phyloP scores from a whole-genome alignment of 805 yeast species.

The Candida glaebosa region DNA sequence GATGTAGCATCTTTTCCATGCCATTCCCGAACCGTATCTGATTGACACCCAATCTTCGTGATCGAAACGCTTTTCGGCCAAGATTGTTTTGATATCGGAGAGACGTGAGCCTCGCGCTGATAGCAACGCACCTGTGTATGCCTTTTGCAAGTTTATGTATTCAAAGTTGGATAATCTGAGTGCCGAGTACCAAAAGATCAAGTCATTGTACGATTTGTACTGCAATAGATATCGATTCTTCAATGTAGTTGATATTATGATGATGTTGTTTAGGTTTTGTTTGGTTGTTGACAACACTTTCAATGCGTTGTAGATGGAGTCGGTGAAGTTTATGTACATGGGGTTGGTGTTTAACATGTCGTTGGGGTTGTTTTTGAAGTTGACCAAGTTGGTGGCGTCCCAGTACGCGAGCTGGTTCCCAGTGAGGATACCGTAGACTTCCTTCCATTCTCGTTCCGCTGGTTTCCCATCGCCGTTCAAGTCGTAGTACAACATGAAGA shows the following conservation, averaged over 20 bases:
- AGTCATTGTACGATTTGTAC: slow-evolving; percentile 60
- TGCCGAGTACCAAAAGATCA: slow-evolving; percentile 78
- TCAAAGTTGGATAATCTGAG: slow-evolving; percentile 79
- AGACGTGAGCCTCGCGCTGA: slow-evolving; percentile 87
- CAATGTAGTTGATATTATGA: slow-evolving; percentile 88
- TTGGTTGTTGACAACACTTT: slow-evolving; percentile 62
- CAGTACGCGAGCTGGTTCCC: slow-evolving; percentile 93
- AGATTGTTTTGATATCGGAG: slow-evolving; percentile 79
- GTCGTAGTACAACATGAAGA: slow-evolving; percentile 69
- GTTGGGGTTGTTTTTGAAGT: slow-evolving; percentile 49
- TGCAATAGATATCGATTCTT: slow-evolving; percentile 85
- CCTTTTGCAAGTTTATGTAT: slow-evolving; percentile 81
- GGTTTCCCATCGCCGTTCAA: slow-evolving; percentile 84
- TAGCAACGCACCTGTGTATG: slow-evolving; percentile 91
- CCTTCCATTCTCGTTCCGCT: slow-evolving; percentile 80
- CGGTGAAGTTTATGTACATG: slow-evolving; percentile 84
- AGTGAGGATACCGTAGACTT: slow-evolving; percentile 85
- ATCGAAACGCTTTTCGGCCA: slow-evolving; percentile 79
- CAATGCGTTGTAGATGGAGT: slow-evolving; percentile 78
- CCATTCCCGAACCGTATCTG: slow-evolving; percentile 95
- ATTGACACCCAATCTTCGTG: slow-evolving; percentile 96
- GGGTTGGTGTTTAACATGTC: slow-evolving; percentile 64
- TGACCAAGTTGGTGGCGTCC: slow-evolving; percentile 71
- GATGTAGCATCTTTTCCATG: slow-evolving; percentile 93
- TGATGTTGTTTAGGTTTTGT: slow-evolving; percentile 64